phyloP scores from a whole-genome alignment of 2,329 filamentous ascomycete species.

The Aotearoamyces nothofagi region DNA sequence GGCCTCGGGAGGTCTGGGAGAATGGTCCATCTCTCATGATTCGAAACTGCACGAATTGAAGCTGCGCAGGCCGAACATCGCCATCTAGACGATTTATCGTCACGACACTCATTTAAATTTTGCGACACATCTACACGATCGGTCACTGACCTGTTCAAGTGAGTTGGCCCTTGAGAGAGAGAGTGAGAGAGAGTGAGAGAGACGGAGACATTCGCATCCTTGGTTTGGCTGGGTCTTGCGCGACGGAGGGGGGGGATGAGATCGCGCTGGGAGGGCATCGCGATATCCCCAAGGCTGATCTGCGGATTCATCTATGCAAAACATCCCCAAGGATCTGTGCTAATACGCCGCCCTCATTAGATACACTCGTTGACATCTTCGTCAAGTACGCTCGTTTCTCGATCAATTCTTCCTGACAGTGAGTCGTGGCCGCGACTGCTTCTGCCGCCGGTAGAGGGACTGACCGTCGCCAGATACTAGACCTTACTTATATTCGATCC shows the following conservation, averaged over 20 bases:
- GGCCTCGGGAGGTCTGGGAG: neutral
- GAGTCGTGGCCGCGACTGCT: conserved; percentile 13
- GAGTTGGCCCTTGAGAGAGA: conserved; percentile 9
- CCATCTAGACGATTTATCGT: conserved; percentile 10
- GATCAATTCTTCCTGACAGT: conserved; percentile 31
- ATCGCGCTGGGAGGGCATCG: conserved; percentile 9
- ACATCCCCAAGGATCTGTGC: conserved; percentile 6
- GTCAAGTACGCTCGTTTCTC: conserved; percentile 45
- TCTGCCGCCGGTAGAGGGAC: conserved; percentile 1
- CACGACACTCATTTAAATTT: conserved; percentile 20
- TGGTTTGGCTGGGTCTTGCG: too few species aligned
- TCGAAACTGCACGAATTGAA: neutral
- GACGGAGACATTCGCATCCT: too few species aligned
- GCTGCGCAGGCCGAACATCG: neutral
- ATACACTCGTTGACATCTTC: conserved; percentile 35
- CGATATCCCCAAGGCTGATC: neutral
- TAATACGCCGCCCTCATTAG: conserved; percentile 11
- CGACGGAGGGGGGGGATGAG: conserved; percentile 3
- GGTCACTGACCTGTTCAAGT: conserved; percentile 16
- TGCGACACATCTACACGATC: conserved; percentile 9
- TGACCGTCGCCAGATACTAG: conserved; percentile 8
- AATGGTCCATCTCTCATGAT: conserved; percentile 1
- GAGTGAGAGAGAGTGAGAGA: too few species aligned
- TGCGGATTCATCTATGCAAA: conserved; percentile 1
- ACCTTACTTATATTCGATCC: conserved; percentile 7